Base-by-base conservation (phyloP, 352 stramenopile genomes). In the Plasmopara viticola region DNA sequence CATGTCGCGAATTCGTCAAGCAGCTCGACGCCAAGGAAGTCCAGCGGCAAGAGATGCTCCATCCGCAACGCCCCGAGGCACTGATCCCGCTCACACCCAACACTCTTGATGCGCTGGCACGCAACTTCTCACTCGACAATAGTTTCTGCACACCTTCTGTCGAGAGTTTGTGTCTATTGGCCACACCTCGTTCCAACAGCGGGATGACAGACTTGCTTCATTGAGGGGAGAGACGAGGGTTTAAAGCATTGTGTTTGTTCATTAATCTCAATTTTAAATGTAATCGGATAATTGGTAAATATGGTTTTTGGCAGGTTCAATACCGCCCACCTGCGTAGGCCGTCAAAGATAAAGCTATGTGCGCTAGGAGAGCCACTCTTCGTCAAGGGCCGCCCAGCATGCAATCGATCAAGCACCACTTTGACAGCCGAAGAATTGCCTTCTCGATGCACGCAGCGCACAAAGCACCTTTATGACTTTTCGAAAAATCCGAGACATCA, bases 41-140 rank as follows among this genome's bases (percentile, higher is more conserved):
- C 18, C 61, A 68, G 44, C 50, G 44, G 25, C 58, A 63, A 35
- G 60, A 67, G 18, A 68, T 65, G 53, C 17, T 68, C 25, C 49
- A 44, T 15, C 44, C 53, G 4, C 59, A 65, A 13, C 53, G 34
- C 9, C 37, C 48, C 4, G 44, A 64, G 17, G 56, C 54, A 14
- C 43, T 66, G 10, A 64, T 66, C 18, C 51, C 56, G 3, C 58
- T 72, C 8, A 68, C 55, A 25, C 64, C 64, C 33, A 62, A 43
- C 30, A 68, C 52, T 13, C 45, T 72, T 8, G 60, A 69, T 0
- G 31, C 52, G 7, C 31, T 69, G 35, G 55, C 60, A 12, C 64
- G 50, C 39, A 60, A 72, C 34, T 66, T 68, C 45, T 72, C 64
- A 20, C 52, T 66, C 4, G 64, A 69, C 17, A 66, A 72, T 45